Base-by-base conservation (phyloP, 805 yeast genomes). In the Sugiyamaella lignohabitans region DNA sequence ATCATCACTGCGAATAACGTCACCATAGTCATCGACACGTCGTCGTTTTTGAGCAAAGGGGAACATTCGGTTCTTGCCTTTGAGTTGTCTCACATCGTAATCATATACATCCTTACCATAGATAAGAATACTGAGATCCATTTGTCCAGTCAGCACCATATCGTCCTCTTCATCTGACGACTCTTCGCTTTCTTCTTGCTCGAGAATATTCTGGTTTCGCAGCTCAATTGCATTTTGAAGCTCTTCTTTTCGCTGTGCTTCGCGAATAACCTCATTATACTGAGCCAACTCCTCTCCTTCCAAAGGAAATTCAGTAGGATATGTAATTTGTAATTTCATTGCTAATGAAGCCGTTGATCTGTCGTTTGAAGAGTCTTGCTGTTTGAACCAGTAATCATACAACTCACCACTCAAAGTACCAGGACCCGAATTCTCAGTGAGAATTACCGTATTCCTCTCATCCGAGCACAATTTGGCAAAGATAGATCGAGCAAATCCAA, bases 11-110 rank as follows among this genome's bases (percentile, higher is more conserved):
- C 82, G 80, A 18, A 89, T 80, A 1, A 81, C 66, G 47, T 79
- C 82, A 24, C 99, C 99, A 62, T 91, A 93, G 54, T 91, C 97
- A 60, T 93, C 98, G 40, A 73, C 68, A 53, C 84, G 78, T 20
- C 75, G 68, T 55, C 78, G 76, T 41, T 71, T 74, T 1, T 76
- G 74, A 34, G 77, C 67, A 55, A 70, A 84, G 10, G 96, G 98
- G 59, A 91, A 93, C 85, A 84, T 82, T 38, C 73, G 76, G 62
- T 70, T 73, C 64, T 59, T 49, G 10, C 55, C 54, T 23, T 41
- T 75, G 32, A 72, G 70, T 40, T 59, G 56, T 4, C 75, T 69
- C 38, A 81, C 75, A 57, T 82, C 86, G 45, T 64, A 69, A 55
- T 75, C 80, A 59, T 80, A 68, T 1, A 80, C 53, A 4, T 54